These are phyloP conservation scores for Rhodotorula kratochvilovae DNA, from an alignment of 768 basidiomycete genomes.

Conservation along the genomic window DNA sequence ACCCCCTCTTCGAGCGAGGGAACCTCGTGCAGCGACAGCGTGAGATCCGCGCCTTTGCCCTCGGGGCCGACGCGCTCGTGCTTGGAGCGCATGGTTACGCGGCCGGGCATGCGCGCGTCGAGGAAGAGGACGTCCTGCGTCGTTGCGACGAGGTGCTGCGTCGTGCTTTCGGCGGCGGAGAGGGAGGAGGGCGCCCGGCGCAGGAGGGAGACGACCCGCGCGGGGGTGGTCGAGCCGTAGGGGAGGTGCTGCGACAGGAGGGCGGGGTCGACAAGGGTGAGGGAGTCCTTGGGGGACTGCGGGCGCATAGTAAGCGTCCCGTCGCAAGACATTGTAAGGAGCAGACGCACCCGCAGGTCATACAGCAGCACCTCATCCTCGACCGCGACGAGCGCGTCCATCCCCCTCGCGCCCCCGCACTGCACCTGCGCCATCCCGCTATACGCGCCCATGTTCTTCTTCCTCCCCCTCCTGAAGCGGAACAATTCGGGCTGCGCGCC, in stretches of 20 bases:
- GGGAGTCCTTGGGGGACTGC: not conserved
- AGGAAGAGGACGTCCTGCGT: slow-evolving; percentile 27
- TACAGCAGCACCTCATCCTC: slow-evolving; percentile 36
- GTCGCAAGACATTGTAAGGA: not conserved
- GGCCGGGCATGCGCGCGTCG: slow-evolving; percentile 30
- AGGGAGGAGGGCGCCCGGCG: not conserved
- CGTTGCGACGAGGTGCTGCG: slow-evolving; percentile 10
- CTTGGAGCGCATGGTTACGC: slow-evolving; percentile 17
- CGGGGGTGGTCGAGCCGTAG: not conserved
- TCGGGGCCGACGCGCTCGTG: slow-evolving; percentile 27
- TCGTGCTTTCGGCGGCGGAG: not conserved
- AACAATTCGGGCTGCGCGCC: slow-evolving; percentile 11
- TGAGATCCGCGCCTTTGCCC: slow-evolving; percentile 17
- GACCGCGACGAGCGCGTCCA: slow-evolving; percentile 20
- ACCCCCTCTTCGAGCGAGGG: not conserved
- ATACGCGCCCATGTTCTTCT: not conserved
- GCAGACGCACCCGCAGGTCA: slow-evolving; percentile 20
- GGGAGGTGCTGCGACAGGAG: slow-evolving; percentile 6
- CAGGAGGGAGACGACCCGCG: slow-evolving; percentile 24
- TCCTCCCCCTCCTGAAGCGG: slow-evolving; percentile 12
- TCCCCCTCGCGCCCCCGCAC: slow-evolving; percentile 16
- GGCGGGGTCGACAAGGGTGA: not conserved
- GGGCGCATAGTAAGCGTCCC: not conserved
- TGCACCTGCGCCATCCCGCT: slow-evolving; percentile 20
- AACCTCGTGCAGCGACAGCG: slow-evolving; percentile 13